Conservation (phyloP, 129 eudicot species). For the Arctium minus region DNA sequence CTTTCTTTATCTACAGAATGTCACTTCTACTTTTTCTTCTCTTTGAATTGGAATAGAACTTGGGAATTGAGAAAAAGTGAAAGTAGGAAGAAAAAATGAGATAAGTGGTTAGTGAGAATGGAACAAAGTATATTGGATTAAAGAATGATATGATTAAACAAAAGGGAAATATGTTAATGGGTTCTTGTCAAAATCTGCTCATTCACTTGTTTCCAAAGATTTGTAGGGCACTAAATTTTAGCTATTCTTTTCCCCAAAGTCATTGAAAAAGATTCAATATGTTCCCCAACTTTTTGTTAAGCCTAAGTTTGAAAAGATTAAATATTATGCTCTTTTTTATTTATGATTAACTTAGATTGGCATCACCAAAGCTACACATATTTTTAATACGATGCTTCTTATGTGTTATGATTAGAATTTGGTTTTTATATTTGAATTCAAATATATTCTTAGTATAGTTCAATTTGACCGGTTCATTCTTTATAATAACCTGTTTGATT, state of each 20-base stretch:
- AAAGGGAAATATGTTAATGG: conserved; percentile 29
- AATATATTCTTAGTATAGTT: not conserved
- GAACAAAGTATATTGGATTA: conserved; percentile 35
- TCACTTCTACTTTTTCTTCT: conserved; percentile 29
- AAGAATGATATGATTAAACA: conserved; percentile 33
- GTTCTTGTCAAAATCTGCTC: conserved; percentile 36
- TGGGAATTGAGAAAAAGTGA: conserved; percentile 31
- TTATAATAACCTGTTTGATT: not conserved
- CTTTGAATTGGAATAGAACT: conserved; percentile 22
- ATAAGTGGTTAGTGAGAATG: conserved; percentile 36
- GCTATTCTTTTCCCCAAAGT: conserved; percentile 34
- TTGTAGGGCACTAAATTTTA: conserved; percentile 34
- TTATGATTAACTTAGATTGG: not conserved
- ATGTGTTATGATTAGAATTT: not conserved
- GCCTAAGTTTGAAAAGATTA: not conserved
- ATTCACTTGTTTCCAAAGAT: conserved; percentile 27
- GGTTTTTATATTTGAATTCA: not conserved
- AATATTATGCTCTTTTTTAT: not conserved
- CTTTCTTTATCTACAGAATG: conserved; percentile 24
- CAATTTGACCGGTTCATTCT: not conserved
- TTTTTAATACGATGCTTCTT: not conserved
- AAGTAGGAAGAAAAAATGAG: conserved; percentile 14
- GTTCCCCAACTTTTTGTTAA: conserved; percentile 21
- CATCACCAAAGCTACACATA: conserved; percentile 5
- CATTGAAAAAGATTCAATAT: conserved; percentile 31